These are phyloP conservation scores for Lizanozyma gosingica DNA, from an alignment of 1,139 yeast genomes.

Conservation along the genomic window DNA sequence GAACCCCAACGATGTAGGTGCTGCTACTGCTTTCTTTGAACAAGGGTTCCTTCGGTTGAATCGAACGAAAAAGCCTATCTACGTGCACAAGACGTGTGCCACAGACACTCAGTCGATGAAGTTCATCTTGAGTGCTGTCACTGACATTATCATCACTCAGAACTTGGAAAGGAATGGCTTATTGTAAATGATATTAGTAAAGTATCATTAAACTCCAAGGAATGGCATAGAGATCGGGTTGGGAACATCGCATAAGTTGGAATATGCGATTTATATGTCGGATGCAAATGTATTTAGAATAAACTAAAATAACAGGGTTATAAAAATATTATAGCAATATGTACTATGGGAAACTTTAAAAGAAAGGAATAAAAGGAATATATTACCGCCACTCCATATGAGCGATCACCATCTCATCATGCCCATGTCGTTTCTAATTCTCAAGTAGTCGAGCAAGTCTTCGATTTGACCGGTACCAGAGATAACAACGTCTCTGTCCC, in stretches of 20 bases:
- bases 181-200: constrained; percentile 30
- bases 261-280: background rate
- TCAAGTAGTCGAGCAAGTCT: constrained; percentile 71
- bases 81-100: constrained; percentile 92
- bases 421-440: constrained; percentile 82
- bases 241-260: too few relatives aligned
- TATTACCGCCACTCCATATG: background rate
- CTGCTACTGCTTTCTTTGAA: constrained; percentile 62
- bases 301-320: background rate
- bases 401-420: constrained; percentile 59
- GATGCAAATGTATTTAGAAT: background rate
- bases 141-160: constrained; percentile 82
- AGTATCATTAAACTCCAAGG: too few relatives aligned
- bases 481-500: constrained; percentile 80
- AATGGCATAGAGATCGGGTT: too few relatives aligned
- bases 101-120: constrained; percentile 85
- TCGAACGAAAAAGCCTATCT: constrained; percentile 63
- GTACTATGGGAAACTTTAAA: background rate
- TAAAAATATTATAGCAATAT: background rate
- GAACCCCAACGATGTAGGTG: constrained; percentile 50
- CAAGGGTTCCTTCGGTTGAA: constrained; percentile 53
- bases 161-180: constrained; percentile 79
- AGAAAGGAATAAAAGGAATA: background rate
- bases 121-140: constrained; percentile 85
- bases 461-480: constrained; percentile 82